These are phyloP conservation scores for Penicillium arizonense DNA, from an alignment of 495 filamentous ascomycete species.

Conservation along the genomic window DNA sequence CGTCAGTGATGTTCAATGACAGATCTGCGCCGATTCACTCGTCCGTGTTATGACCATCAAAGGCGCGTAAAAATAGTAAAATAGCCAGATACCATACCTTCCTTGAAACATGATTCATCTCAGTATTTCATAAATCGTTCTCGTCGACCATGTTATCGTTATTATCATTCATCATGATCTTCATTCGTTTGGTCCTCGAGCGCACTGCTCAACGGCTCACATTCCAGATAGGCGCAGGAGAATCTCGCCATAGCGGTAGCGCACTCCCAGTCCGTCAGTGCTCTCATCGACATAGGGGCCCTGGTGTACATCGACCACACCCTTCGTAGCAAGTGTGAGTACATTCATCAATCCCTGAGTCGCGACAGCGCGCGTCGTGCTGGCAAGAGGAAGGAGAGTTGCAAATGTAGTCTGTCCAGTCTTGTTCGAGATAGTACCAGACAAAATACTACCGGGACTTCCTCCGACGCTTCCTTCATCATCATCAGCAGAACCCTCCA, in stretches of 20 bases:
- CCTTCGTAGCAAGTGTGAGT: conserved; percentile 67
- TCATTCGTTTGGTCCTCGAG: neutral
- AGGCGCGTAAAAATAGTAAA: neutral
- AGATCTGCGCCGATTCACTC: neutral
- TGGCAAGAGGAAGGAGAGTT: conserved; percentile 53
- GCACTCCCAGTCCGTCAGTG: conserved; percentile 15
- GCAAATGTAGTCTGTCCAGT: conserved; percentile 50
- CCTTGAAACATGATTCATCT: too few species aligned
- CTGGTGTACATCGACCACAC: conserved; percentile 35
- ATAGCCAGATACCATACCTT: too few species aligned
- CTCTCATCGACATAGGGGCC: conserved; percentile 20
- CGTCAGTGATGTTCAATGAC: neutral
- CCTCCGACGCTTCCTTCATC: neutral
- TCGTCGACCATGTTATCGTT: neutral
- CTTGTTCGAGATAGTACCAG: neutral
- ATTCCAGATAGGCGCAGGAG: conserved; percentile 13
- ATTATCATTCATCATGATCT: neutral
- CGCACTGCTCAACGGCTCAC: neutral
- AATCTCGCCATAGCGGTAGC: conserved; percentile 36
- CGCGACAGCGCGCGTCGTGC: conserved; percentile 57
- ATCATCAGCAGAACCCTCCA: neutral
- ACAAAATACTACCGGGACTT: neutral
- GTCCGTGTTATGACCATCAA: neutral
- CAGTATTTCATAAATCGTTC: neutral
- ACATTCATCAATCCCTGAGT: conserved; percentile 74